Percentiles rank a stretch among this genome's conserved stretches.
phyloP scores from a whole-genome alignment of 1,139 yeast species.

The Blastobotrys serpentis region DNA sequence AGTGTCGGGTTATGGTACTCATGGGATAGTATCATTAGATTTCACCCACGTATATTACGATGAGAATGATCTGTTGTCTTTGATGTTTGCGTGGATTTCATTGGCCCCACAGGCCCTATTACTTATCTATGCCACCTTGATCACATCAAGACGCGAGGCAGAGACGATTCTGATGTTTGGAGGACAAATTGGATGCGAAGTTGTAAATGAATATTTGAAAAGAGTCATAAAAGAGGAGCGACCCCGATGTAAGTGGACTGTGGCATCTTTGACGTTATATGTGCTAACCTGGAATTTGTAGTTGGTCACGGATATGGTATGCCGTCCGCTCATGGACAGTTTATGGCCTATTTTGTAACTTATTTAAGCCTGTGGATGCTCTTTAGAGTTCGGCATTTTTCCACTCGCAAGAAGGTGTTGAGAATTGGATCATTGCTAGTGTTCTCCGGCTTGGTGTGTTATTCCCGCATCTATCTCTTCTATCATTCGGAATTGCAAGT shows the following conservation, averaged over 20 bases:
- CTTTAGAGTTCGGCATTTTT: constrained; percentile 43
- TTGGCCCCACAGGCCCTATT: constrained; percentile 79
- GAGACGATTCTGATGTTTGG: constrained; percentile 81
- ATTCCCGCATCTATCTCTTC: constrained; percentile 71
- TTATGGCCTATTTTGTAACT: constrained; percentile 80
- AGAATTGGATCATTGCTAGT: constrained; percentile 28
- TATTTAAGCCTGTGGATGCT: constrained; percentile 56
- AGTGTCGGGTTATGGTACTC: constrained; percentile 1
- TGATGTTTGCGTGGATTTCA: constrained; percentile 67
- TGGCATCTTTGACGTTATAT: background rate
- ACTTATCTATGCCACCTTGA: constrained; percentile 81
- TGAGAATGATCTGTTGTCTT: constrained; percentile 61
- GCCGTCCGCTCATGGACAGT: constrained; percentile 98
- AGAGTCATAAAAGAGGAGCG: constrained; percentile 66
- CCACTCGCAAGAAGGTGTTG: constrained; percentile 31
- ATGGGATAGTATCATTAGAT: constrained; percentile 23
- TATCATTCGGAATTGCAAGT: constrained; percentile 81
- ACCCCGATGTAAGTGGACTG: constrained; percentile 53
- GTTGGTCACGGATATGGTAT: constrained; percentile 73
- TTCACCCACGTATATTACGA: constrained; percentile 76
- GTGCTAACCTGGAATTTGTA: constrained; percentile 42
- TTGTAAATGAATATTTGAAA: constrained; percentile 68
- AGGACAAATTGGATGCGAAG: constrained; percentile 82
- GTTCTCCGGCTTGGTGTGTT: constrained; percentile 54
- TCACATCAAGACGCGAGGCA: constrained; percentile 74